phyloP scores from a whole-genome alignment of 2,329 filamentous ascomycete species.

The Xylaria multiplex region DNA sequence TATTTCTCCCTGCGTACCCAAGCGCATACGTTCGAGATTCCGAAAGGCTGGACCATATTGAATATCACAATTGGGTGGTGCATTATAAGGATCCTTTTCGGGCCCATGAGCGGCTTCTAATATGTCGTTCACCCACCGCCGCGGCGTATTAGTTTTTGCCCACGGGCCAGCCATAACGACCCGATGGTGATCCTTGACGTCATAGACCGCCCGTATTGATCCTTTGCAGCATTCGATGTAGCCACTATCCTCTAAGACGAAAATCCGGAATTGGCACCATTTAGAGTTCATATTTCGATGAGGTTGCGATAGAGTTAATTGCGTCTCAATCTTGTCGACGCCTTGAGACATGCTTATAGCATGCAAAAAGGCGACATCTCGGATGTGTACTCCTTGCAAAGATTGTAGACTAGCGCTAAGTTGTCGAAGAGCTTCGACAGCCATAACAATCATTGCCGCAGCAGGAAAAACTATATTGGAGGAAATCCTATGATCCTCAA shows the following conservation, averaged over 20 bases:
- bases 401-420: neutral
- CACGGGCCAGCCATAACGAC: conserved; percentile 4
- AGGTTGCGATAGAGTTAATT: conserved; percentile 7
- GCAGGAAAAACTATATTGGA: conserved; percentile 28
- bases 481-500: conserved; percentile 30
- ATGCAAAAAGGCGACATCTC: conserved; percentile 13
- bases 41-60: no score
- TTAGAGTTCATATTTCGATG: no score
- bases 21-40: no score
- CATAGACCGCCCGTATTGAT: conserved; percentile 4
- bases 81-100: no score
- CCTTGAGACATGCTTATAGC: conserved; percentile 7
- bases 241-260: conserved; percentile 3
- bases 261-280: conserved; percentile 23
- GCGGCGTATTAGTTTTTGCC: no score
- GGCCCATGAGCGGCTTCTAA: no score
- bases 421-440: conserved; percentile 22
- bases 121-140: no score
- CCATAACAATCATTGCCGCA: conserved; percentile 29
- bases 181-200: neutral
- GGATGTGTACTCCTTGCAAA: neutral
- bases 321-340: conserved; percentile 5
- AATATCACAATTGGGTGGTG: no score
- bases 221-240: conserved; percentile 23
- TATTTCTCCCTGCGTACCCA: no score